Evolutionary conservation across 306 rosid genomes (phyloP).

Genomic region (Cicer chorassanicum): DNA sequence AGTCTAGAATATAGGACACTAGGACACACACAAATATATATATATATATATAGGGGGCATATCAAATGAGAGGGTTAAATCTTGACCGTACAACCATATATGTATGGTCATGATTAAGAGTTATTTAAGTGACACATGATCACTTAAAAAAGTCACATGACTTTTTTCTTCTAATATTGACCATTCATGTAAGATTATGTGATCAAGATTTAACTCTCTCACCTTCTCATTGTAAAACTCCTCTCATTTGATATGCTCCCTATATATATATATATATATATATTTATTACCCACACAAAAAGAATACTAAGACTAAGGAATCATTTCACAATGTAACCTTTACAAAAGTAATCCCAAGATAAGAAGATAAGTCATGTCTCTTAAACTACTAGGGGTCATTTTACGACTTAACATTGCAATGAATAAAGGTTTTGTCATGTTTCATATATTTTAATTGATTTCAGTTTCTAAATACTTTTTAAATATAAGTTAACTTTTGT

Average conservation of each 20-base stretch:
- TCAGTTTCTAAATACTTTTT: neutral
- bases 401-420: neutral
- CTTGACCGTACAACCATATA: neutral
- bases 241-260: neutral
- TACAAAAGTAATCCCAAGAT: neutral
- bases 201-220: neutral
- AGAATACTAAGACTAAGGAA: neutral
- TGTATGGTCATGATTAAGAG: neutral
- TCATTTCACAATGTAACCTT: neutral
- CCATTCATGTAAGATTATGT: neutral
- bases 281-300: neutral
- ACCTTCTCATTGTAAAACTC: neutral
- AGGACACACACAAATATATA: neutral
- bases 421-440: neutral
- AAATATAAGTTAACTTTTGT: neutral
- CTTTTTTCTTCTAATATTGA: no score
- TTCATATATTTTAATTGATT: neutral
- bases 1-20: neutral
- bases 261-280: no score
- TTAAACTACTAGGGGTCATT: constrained; percentile 1
- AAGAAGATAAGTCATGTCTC: neutral
- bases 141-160: no score
- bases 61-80: no score
- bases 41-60: neutral
- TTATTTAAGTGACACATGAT: no score